Conservation (phyloP, 129 eudicot genomes). For the carrot (Daucus carota) region DH1_v3.0 NC_030389.2:44528501-44529000, state of each 20-base stretch:
- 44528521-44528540: slow-evolving; percentile 65
- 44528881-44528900: slow-evolving; percentile 71
- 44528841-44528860: background rate
- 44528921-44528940: slow-evolving; percentile 71
- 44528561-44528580: slow-evolving; percentile 43
- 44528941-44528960: slow-evolving; percentile 38
- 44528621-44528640: background rate
- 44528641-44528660: background rate
- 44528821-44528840: too few species aligned
- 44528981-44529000: background rate
- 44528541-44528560: slow-evolving; percentile 90
- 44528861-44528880: slow-evolving; percentile 49
- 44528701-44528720: background rate
- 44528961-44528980: background rate
- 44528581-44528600: background rate
- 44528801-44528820: background rate
- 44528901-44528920: slow-evolving; percentile 38
- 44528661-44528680: background rate
- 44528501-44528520: slow-evolving; percentile 77
- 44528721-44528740: background rate
- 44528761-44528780: background rate
- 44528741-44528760: background rate
- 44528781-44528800: background rate
- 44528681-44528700: background rate
- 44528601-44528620: background rate